Conservation (phyloP, 768 basidiomycete genomes). For the Neoboletus brunneissimus region DNA sequence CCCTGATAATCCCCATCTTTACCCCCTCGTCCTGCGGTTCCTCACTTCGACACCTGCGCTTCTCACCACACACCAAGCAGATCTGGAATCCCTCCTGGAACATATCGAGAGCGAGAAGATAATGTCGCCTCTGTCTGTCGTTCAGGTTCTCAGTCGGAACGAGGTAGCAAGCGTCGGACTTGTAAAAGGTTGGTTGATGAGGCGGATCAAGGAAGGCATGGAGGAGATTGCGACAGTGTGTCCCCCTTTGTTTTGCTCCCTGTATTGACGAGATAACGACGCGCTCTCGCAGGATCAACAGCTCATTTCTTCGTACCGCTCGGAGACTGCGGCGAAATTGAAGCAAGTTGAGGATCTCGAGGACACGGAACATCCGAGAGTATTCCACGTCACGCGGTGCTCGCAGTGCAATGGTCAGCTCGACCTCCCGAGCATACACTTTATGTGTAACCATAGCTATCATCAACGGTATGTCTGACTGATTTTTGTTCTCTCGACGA, state of each 20-base stretch:
- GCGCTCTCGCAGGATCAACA: conserved; percentile 64
- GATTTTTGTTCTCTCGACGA: background rate
- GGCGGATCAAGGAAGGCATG: conserved; percentile 67
- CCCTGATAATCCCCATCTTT: conserved; percentile 65
- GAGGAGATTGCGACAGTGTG: conserved; percentile 79
- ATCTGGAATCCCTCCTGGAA: conserved; percentile 70
- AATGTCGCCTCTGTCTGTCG: conserved; percentile 85
- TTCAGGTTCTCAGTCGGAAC: conserved; percentile 87
- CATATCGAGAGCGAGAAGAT: conserved; percentile 78
- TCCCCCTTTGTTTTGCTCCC: conserved; percentile 6
- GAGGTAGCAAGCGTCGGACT: conserved; percentile 88
- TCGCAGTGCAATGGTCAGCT: conserved; percentile 86
- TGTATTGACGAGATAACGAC: background rate
- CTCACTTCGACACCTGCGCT: conserved; percentile 79
- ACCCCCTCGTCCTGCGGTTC: conserved; percentile 85
- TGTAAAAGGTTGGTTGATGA: conserved; percentile 87
- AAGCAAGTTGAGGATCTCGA: conserved; percentile 80
- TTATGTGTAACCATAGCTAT: conserved; percentile 98
- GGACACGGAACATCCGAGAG: conserved; percentile 72
- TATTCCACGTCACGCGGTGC: conserved; percentile 95
- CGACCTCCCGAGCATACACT: conserved; percentile 91
- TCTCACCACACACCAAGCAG: conserved; percentile 64
- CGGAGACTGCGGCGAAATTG: conserved; percentile 77
- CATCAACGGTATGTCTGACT: conserved; percentile 64
- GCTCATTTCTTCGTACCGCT: conserved; percentile 82